phyloP scores from a whole-genome alignment of 2,329 filamentous ascomycete genomes.

The Penicillium sp. region DNA sequence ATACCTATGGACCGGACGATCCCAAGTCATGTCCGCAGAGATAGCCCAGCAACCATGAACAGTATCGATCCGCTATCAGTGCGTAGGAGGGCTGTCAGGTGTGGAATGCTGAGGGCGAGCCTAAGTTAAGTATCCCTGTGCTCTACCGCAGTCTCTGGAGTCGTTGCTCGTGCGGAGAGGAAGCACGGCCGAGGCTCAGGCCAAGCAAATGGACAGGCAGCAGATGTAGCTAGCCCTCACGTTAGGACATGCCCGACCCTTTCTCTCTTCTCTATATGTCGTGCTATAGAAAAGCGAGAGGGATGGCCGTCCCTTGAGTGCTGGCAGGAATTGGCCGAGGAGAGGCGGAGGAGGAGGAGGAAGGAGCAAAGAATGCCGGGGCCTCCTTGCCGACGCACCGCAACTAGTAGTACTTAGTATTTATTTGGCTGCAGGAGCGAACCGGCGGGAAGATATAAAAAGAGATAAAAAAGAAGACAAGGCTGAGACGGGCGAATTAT shows the following conservation, averaged over 20 bases:
- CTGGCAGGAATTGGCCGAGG: neutral
- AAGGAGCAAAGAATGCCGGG: neutral
- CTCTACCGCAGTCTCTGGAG: neutral
- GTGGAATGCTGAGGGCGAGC: conserved; percentile 28
- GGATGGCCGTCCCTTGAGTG: conserved; percentile 1
- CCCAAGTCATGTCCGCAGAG: conserved; percentile 46
- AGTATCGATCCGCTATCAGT: conserved; percentile 21
- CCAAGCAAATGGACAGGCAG: conserved; percentile 25
- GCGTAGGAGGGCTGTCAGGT: conserved; percentile 16
- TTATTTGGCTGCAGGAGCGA: neutral
- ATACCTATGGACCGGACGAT: conserved; percentile 45
- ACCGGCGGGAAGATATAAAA: neutral
- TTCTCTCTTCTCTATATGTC: neutral
- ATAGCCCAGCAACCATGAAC: conserved; percentile 37
- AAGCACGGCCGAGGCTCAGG: conserved; percentile 11
- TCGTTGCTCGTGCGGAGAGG: conserved; percentile 13
- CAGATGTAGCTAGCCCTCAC: conserved; percentile 7
- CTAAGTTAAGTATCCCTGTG: conserved; percentile 19
- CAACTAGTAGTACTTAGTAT: neutral
- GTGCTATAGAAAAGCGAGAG: neutral
- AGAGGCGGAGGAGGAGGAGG: conserved; percentile 1
- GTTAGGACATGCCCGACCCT: conserved; percentile 12
- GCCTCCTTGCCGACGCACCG: conserved; percentile 7
- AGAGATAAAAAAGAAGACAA: neutral
- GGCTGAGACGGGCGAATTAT: neutral